phyloP scores from a whole-genome alignment of 1,139 yeast species.

The Pichia sp. region DNA sequence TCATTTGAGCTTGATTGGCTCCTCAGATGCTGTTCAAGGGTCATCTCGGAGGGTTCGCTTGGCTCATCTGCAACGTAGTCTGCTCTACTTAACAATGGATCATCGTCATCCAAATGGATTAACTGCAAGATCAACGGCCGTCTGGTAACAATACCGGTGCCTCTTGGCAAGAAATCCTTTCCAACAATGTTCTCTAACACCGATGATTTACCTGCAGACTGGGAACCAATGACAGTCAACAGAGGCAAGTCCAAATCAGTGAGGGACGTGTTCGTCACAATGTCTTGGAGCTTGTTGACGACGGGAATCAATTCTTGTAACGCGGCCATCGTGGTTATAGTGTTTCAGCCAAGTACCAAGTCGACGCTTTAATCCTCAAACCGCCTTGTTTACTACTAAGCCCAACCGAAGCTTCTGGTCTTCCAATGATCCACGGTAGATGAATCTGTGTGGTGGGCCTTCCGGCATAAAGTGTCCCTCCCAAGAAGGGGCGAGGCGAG shows the following conservation, averaged over 20 bases:
- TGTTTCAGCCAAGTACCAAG: neutral
- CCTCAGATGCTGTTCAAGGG: slow-evolving; percentile 62
- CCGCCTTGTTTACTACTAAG: neutral
- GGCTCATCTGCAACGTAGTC: slow-evolving; percentile 31
- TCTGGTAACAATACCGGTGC: slow-evolving; percentile 78
- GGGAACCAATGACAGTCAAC: slow-evolving; percentile 75
- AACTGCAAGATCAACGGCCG: slow-evolving; percentile 72
- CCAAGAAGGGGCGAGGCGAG: too few species aligned
- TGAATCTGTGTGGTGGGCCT: too few species aligned
- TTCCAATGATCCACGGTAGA: too few species aligned
- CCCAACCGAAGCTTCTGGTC: too few species aligned
- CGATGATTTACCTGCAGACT: slow-evolving; percentile 75
- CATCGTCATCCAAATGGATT: slow-evolving; percentile 54
- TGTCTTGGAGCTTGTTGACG: slow-evolving; percentile 73
- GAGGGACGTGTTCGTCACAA: slow-evolving; percentile 68
- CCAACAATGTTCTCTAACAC: slow-evolving; percentile 78
- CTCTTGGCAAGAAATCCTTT: slow-evolving; percentile 74
- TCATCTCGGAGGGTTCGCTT: slow-evolving; percentile 36
- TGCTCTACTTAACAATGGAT: slow-evolving; percentile 38
- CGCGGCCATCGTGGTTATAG: slow-evolving; percentile 41
- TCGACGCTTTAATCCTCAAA: neutral
- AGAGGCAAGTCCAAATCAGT: slow-evolving; percentile 71
- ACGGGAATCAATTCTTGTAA: slow-evolving; percentile 85
- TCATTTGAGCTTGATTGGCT: slow-evolving; percentile 19
- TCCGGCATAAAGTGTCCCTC: too few species aligned